Conservation (phyloP, 169 alveolate species). For the Plasmodium adleri region DNA sequence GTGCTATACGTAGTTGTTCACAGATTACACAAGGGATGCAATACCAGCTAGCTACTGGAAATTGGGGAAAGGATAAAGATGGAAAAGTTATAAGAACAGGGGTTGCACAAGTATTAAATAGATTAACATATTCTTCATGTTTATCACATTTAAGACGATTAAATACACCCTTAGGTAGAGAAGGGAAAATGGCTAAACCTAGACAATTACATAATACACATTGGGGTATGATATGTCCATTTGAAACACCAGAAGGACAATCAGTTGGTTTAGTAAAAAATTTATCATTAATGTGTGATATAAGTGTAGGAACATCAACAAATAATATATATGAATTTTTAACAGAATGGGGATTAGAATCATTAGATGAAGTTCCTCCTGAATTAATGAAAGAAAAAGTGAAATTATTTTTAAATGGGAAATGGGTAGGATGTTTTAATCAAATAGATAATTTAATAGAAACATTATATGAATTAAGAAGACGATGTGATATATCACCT, state of each 20-base stretch:
- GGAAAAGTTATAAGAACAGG: constrained; percentile 99
- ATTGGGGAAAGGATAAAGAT: constrained; percentile 98
- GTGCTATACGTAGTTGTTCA: constrained; percentile 91
- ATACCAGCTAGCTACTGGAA: constrained; percentile 88
- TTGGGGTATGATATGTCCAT: constrained; percentile 99
- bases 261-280: constrained; percentile 99
- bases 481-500: constrained; percentile 93
- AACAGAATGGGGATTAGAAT: constrained; percentile 93
- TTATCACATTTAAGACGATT: constrained; percentile 99
- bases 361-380: constrained; percentile 90
- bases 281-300: constrained; percentile 98
- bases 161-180: constrained; percentile 98
- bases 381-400: constrained; percentile 92
- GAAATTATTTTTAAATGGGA: constrained; percentile 96
- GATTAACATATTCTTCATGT: constrained; percentile 98
- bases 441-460: constrained; percentile 93
- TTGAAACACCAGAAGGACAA: constrained; percentile 99
- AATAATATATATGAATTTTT: constrained; percentile 90
- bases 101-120: constrained; percentile 96
- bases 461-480: constrained; percentile 91
- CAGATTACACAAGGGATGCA: constrained; percentile 93
- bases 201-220: constrained; percentile 99
- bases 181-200: constrained; percentile 99
- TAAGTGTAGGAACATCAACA: constrained; percentile 95
- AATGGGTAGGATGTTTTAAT: constrained; percentile 96